A percentile compares a stretch with the other conserved stretches of the same genome.
Evolutionary conservation across 768 basidiomycete genomes (phyloP).

Genomic region (Suillus lakei): DNA sequence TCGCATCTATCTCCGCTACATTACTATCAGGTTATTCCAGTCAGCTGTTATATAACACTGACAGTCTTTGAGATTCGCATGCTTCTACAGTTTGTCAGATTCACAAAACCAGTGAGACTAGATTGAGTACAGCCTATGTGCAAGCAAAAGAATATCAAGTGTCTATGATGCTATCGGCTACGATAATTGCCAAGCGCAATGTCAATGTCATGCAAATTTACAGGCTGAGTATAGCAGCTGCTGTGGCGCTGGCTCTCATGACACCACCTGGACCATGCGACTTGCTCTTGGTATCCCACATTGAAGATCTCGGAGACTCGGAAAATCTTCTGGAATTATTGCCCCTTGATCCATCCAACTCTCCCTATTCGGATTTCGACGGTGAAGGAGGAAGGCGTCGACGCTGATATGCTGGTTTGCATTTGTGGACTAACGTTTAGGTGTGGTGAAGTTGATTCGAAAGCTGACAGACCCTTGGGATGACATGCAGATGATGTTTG

Average conservation of each 20-base stretch:
- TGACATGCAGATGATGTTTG: neutral
- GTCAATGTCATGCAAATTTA: neutral
- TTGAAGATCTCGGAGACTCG: neutral
- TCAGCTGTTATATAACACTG: neutral
- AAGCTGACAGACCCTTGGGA: neutral
- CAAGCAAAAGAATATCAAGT: neutral
- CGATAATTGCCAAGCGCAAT: neutral
- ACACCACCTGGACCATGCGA: too few species aligned
- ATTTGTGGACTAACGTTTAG: neutral
- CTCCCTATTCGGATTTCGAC: neutral
- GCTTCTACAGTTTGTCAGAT: neutral
- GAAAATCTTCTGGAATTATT: neutral
- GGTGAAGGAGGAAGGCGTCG: too few species aligned
- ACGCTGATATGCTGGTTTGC: too few species aligned
- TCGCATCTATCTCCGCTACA: slow-evolving; percentile 17
- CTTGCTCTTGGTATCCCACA: neutral
- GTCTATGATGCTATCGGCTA: neutral
- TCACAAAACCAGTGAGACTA: neutral
- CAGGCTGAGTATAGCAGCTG: neutral
- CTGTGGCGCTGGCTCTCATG: neutral
- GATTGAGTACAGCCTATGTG: neutral
- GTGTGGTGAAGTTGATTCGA: neutral
- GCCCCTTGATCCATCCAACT: neutral
- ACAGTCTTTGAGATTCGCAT: neutral
- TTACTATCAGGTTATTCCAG: slow-evolving; percentile 16